These are phyloP conservation scores for Agrostemma githago DNA, from an alignment of 148 eudicot species.

Conservation along the genomic window DNA sequence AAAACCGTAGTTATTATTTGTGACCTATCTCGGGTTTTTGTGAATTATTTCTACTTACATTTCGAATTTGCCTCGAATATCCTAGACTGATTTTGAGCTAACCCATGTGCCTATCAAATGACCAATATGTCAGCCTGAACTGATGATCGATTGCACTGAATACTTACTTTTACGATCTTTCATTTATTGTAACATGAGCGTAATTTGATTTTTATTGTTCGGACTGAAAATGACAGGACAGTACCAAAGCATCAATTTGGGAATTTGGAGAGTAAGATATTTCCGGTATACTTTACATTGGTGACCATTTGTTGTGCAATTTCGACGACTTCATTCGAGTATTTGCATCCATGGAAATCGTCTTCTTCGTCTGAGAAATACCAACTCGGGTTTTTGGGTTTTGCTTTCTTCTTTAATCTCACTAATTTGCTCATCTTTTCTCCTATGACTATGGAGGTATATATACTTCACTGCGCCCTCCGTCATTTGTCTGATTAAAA, in stretches of 20 bases:
- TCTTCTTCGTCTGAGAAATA: constrained; percentile 62
- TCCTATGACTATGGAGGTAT: constrained; percentile 90
- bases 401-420: constrained; percentile 67
- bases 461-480: not conserved
- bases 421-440: constrained; percentile 80
- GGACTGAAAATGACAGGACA: constrained; percentile 29
- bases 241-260: constrained; percentile 98
- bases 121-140: too few species aligned
- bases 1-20: too few species aligned
- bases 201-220: not conserved
- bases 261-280: constrained; percentile 97
- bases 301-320: constrained; percentile 84
- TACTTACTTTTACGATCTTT: not conserved
- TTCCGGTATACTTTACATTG: constrained; percentile 85
- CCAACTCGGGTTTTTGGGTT: constrained; percentile 68
- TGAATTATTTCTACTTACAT: too few species aligned
- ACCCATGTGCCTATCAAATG: too few species aligned
- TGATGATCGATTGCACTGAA: too few species aligned
- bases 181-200: not conserved
- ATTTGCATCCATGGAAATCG: constrained; percentile 91
- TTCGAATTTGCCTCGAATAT: too few species aligned
- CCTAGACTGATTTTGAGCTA: too few species aligned
- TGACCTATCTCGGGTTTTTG: too few species aligned
- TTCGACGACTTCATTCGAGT: constrained; percentile 70
- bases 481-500: not conserved